Evolutionary conservation across 2,329 filamentous ascomycete species (phyloP), one percentile per base, ranked within the genome.

Genomic region (Aspergillus costaricaensis): DNA sequence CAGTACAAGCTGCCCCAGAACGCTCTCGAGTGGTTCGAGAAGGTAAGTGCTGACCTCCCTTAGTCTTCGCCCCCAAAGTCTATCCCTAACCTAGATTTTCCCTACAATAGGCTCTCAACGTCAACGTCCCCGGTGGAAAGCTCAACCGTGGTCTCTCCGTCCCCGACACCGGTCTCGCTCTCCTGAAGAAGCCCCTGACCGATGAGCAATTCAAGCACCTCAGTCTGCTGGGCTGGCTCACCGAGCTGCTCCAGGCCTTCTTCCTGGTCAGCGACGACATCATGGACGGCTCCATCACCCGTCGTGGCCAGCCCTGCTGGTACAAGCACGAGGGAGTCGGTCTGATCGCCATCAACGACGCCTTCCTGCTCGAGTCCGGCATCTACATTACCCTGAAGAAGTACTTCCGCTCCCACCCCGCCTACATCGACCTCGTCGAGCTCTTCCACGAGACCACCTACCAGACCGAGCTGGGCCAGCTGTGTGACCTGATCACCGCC

Each of bases 61-160:
- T 10, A 3, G 9, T 32, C 15, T 30, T 49, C 4, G 41, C 15
- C 21, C 25, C 25, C 30, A 25, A 23, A 41, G 14, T 30, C 17
- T 36, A 7, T 52, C 57, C 51, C 8, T 6, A 14, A 9, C 21
- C 21, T 21, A 21, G 21, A 21, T 21, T 30, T 32, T 14, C 39
- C 47, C 58, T 15, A 30, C 10, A 21, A 51, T 67, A 97, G 92
- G 89, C 85, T 63, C 85, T 98, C 72, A 86, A 93, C 74, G 85
- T 87, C 81, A 99, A 99, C 81, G 87, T 91, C 6, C 82, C 95
- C 57, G 95, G 95, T 69, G 95, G 95, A 75, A 99, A 99, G 84
- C 96, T 93, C 83, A 99, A 99, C 82, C 92, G 95, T 74, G 95
- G 95, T 81, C 96, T 99, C 87, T 98, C 93, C 51, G 94, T 98